These are phyloP conservation scores for Clonostachys byssicola DNA, from an alignment of 2,329 filamentous ascomycete species.

Conservation along the genomic window DNA sequence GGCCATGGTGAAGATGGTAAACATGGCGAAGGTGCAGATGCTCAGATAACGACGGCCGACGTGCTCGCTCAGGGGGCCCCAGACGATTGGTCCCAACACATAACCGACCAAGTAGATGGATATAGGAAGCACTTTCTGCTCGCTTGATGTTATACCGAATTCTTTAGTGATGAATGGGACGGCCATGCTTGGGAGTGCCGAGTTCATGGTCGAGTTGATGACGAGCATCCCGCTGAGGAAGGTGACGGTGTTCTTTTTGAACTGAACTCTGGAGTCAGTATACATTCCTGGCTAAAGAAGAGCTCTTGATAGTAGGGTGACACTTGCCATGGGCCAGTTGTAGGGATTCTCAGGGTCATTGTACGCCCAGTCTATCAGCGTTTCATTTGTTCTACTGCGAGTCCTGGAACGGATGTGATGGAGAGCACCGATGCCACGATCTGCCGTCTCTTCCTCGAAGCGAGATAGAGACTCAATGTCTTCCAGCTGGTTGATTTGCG, in stretches of 20 bases:
- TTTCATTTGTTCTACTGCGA: slow-evolving; percentile 20
- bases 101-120: slow-evolving; percentile 63
- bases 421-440: slow-evolving; percentile 23
- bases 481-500: slow-evolving; percentile 18
- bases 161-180: slow-evolving; percentile 51
- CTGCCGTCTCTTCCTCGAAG: slow-evolving; percentile 35
- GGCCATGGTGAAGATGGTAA: slow-evolving; percentile 48
- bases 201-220: slow-evolving; percentile 65
- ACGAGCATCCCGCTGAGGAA: slow-evolving; percentile 53
- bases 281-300: not conserved
- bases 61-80: slow-evolving; percentile 64
- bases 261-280: slow-evolving; percentile 19
- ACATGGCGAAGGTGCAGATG: slow-evolving; percentile 39
- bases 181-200: slow-evolving; percentile 60
- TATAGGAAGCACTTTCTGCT: slow-evolving; percentile 50
- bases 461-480: slow-evolving; percentile 32
- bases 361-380: slow-evolving; percentile 38
- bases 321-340: slow-evolving; percentile 39
- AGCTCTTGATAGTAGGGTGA: not conserved
- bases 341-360: slow-evolving; percentile 48
- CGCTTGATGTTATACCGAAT: slow-evolving; percentile 47
- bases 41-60: slow-evolving; percentile 49
- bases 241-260: slow-evolving; percentile 50
- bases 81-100: slow-evolving; percentile 55
- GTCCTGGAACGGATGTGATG: slow-evolving; percentile 26